Evolutionary conservation across 108 stramenopile genomes (phyloP).

Genomic region (Cafeteria roenbergensis): DNA sequence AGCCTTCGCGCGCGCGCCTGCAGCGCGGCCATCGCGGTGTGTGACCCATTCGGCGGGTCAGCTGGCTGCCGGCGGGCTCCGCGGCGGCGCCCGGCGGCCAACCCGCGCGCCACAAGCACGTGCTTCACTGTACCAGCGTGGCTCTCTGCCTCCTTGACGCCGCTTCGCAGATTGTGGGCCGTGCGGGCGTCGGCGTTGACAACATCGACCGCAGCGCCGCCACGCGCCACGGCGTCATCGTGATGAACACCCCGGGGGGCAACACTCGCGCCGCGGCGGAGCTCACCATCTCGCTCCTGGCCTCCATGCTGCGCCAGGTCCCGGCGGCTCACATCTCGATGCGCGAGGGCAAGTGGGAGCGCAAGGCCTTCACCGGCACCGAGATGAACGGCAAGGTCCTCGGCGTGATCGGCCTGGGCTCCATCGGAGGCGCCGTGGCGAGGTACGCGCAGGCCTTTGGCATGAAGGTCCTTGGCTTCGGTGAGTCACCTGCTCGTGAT

Average conservation of each 20-base stretch:
- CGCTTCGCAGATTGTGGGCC: conserved; percentile 41
- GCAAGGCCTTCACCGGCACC: conserved; percentile 73
- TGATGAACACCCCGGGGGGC: conserved; percentile 89
- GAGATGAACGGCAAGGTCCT: conserved; percentile 80
- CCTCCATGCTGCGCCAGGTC: neutral
- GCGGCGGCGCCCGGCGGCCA: neutral
- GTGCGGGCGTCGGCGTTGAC: conserved; percentile 84
- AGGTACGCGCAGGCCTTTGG: conserved; percentile 69
- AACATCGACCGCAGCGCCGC: conserved; percentile 76
- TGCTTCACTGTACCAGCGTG: neutral
- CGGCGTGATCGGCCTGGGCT: conserved; percentile 76
- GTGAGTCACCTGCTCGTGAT: conserved; percentile 70
- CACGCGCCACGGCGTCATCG: conserved; percentile 77
- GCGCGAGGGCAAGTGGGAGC: conserved; percentile 77
- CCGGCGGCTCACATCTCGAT: conserved; percentile 19
- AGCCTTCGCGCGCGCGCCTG: neutral
- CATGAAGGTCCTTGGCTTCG: conserved; percentile 74
- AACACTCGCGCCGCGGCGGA: conserved; percentile 90
- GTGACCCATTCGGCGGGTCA: neutral
- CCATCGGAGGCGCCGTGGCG: conserved; percentile 78
- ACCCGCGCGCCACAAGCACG: neutral
- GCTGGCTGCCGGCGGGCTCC: neutral
- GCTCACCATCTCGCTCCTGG: conserved; percentile 53
- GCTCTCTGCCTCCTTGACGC: neutral
- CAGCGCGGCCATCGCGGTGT: neutral